phyloP scores from a whole-genome alignment of 768 basidiomycete genomes.

The Amanita phalloides region DNA sequence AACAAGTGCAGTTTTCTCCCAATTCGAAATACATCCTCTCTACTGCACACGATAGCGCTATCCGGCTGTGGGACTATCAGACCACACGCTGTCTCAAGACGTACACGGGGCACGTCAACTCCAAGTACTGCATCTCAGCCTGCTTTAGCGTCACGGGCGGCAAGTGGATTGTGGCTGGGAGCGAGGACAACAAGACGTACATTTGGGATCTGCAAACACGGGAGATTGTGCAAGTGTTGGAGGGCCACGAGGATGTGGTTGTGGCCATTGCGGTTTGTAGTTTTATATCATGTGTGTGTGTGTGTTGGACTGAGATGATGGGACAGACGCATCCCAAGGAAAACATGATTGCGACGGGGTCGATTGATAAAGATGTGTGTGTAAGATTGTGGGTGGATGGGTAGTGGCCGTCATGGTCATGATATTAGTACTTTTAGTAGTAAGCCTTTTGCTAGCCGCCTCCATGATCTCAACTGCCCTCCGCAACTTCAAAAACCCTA shows the following conservation, averaged over 20 bases:
- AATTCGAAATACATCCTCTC: conserved; percentile 93
- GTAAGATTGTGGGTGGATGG: conserved; percentile 76
- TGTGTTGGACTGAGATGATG: conserved; percentile 2
- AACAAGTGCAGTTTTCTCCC: conserved; percentile 90
- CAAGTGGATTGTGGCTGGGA: conserved; percentile 87
- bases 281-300: background rate
- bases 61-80: conserved; percentile 94
- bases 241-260: conserved; percentile 73
- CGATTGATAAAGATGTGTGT: conserved; percentile 73
- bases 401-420: background rate
- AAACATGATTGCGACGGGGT: conserved; percentile 83
- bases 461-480: conserved; percentile 75
- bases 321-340: conserved; percentile 73
- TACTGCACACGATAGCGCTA: conserved; percentile 86
- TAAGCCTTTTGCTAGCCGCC: no score
- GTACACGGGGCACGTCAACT: conserved; percentile 73
- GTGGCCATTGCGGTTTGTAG: conserved; percentile 64
- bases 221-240: conserved; percentile 72
- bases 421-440: no score
- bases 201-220: conserved; percentile 88
- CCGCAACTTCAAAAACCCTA: conserved; percentile 86
- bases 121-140: conserved; percentile 75
- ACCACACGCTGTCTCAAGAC: conserved; percentile 86
- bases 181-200: conserved; percentile 83
- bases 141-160: conserved; percentile 80